phyloP scores from a whole-genome alignment of 495 filamentous ascomycete genomes.

The Neurospora pannonica region DNA sequence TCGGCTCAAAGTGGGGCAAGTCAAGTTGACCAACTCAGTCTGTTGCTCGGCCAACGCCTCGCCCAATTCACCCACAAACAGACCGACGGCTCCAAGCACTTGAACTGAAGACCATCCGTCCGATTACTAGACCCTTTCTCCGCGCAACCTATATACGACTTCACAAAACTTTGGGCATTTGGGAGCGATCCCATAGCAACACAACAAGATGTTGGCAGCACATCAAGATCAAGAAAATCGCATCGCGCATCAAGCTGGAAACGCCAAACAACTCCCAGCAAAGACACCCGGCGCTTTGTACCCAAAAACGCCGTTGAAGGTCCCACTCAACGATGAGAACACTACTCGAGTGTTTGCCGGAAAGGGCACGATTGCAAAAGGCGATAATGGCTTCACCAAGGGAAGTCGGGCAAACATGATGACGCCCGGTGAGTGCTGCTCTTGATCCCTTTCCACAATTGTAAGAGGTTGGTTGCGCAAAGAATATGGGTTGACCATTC shows the following conservation, averaged over 20 bases:
- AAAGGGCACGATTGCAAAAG: conserved; percentile 56
- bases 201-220: conserved; percentile 57
- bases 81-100: not conserved
- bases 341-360: conserved; percentile 46
- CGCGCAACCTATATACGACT: not conserved
- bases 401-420: conserved; percentile 41
- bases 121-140: not conserved
- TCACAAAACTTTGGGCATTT: not conserved
- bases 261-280: conserved; percentile 61
- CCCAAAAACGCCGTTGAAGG: conserved; percentile 76
- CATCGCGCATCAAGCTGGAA: conserved; percentile 65
- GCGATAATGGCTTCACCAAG: conserved; percentile 36
- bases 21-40: not conserved
- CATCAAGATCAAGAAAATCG: conserved; percentile 81
- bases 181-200: not conserved
- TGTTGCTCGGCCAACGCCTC: not conserved
- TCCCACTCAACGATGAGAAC: conserved; percentile 85
- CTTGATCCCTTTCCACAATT: not conserved
- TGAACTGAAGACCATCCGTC: not conserved
- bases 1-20: not conserved
- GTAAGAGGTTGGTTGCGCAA: conserved; percentile 44
- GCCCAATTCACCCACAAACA: not conserved
- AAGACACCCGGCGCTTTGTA: conserved; percentile 72
- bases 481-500: conserved; percentile 17
- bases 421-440: conserved; percentile 48